Evolutionary conservation across 108 stramenopile species (phyloP), one percentile per base, ranked within the genome.

Genomic region (Pseudonitzschia multistriata): DNA sequence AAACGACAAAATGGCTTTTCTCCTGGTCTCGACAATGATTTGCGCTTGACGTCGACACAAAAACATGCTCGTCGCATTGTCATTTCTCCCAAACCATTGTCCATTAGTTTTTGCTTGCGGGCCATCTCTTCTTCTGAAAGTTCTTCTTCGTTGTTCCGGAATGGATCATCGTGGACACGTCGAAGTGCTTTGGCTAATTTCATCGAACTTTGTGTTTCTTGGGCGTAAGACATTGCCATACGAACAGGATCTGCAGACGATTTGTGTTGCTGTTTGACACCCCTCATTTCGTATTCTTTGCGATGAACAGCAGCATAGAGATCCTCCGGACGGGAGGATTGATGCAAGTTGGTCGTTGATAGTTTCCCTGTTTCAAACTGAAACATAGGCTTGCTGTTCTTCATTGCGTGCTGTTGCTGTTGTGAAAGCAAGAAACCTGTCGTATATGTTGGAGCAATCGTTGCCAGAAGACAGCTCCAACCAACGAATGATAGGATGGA

Each of bases 261-360:
- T 47, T 74, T 49, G 71, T 95, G 93, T 57, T 92, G 89, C 29
- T 59, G 15, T 21, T 86, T 85, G 72, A 95, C 74, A 19, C 70
- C 50, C 57, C 83, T 84, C 88, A 95, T 92, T 83, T 95, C 89
- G 70, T 92, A 82, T 74, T 95, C 94, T 76, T 95, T 95, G 49
- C 94, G 88, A 69, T 92, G 91, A 63, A 95, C 87, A 15, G 94
- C 94, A 28, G 74, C 67, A 78, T 89, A 89, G n/a, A 94, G 70
- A 74, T 91, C 93, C 79, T 94, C 89, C 1, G 72, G 70, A 7
- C 22, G 54, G 27, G 68, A 54, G 11, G 68, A 70, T 29, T 62
- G 37, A 42, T 64, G n/a, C 13, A 64, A 14, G 5, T 0, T 17
- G 14, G 29, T 34, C n/a, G 57, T 59, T 33, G 57, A 35, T 59